Percentiles rank a stretch among this genome's conserved stretches.
Conservation (phyloP, 129 eudicot genomes). For the Lonicera japonica region DNA sequence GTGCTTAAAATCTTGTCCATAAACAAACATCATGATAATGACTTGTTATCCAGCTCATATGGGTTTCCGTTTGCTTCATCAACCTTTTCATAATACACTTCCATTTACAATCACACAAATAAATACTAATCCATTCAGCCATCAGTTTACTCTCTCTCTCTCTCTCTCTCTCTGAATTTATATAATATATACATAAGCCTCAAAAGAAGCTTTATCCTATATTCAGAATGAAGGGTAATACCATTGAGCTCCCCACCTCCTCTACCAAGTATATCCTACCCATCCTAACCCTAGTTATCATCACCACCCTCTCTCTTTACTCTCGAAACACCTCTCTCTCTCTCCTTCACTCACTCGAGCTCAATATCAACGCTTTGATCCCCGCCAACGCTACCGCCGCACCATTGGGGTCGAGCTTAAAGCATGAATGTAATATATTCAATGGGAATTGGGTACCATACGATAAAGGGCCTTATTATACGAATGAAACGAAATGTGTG, state of each 20-base stretch:
- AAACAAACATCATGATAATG: neutral
- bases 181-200: neutral
- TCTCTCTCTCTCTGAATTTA: neutral
- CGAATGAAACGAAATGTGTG: constrained; percentile 20
- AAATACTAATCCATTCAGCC: neutral
- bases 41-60: neutral
- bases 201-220: neutral
- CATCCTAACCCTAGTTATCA: constrained; percentile 10
- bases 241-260: constrained; percentile 11
- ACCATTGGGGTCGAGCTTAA: neutral
- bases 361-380: neutral
- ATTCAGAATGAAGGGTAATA: constrained; percentile 10
- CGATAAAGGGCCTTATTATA: constrained; percentile 21
- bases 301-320: constrained; percentile 11
- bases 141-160: neutral
- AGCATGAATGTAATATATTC: constrained; percentile 16
- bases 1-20: neutral
- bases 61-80: neutral
- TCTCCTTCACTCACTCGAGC: constrained; percentile 6
- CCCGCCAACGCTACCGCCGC: neutral
- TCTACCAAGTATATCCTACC: constrained; percentile 10
- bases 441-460: constrained; percentile 29
- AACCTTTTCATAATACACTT: neutral
- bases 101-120: neutral
- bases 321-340: neutral